A percentile compares a stretch with the other conserved stretches of the same genome.
phyloP scores from a whole-genome alignment of 768 basidiomycete species.

The Suillus decipiens region DNA sequence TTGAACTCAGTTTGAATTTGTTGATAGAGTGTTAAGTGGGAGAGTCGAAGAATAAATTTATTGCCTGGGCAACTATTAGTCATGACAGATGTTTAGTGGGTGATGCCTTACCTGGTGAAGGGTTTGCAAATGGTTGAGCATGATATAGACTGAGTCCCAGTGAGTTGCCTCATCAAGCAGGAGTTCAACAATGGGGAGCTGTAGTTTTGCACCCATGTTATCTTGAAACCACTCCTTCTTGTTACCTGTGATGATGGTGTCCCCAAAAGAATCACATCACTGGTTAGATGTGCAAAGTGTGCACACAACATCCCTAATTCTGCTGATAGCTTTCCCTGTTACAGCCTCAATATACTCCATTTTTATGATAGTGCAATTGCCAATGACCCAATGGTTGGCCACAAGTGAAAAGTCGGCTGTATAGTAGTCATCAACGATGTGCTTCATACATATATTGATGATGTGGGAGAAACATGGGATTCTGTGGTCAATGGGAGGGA shows the following conservation, averaged over 20 bases:
- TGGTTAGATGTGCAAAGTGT: neutral
- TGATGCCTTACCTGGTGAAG: conserved; percentile 10
- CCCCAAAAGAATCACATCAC: neutral
- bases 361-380: neutral
- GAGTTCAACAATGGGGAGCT: neutral
- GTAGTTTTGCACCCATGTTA: neutral
- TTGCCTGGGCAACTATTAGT: neutral
- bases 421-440: neutral
- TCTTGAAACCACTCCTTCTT: conserved; percentile 8
- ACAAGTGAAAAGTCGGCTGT: neutral
- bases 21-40: no score
- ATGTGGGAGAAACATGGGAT: neutral
- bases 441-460: neutral
- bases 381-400: neutral
- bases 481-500: neutral
- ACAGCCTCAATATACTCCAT: neutral
- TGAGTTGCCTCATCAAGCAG: conserved; percentile 36
- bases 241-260: conserved; percentile 10
- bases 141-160: conserved; percentile 42
- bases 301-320: neutral
- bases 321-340: neutral
- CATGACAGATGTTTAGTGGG: neutral
- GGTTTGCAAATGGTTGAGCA: conserved; percentile 25
- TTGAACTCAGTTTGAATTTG: no score
- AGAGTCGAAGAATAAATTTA: no score